phyloP scores from a whole-genome alignment of 805 yeast genomes.

The Scheffersomyces stipitis region DNA sequence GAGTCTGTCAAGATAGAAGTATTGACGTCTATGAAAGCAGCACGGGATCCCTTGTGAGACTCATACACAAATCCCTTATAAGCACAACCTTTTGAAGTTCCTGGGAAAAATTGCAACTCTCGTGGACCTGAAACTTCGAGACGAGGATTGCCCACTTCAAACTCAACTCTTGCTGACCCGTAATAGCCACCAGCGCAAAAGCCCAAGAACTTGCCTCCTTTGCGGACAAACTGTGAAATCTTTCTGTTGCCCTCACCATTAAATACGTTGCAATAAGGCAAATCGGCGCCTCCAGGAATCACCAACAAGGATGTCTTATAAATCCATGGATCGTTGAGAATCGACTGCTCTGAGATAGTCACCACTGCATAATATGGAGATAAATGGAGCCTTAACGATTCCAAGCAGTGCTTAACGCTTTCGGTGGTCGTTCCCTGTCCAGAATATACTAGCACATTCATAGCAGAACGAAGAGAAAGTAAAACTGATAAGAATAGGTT shows the following conservation, averaged over 20 bases:
- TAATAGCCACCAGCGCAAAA: constrained; percentile 96
- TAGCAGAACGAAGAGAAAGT: too few relatives aligned
- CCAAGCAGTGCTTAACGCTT: constrained; percentile 80
- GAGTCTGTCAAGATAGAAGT: constrained; percentile 25
- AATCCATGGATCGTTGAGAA: constrained; percentile 86
- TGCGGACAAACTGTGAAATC: constrained; percentile 62
- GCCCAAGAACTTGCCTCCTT: constrained; percentile 84
- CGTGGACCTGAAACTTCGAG: constrained; percentile 86
- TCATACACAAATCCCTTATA: constrained; percentile 78
- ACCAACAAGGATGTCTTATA: constrained; percentile 75
- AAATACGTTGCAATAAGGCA: constrained; percentile 74
- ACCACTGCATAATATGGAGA: constrained; percentile 89
- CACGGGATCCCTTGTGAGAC: constrained; percentile 72
- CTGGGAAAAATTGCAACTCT: constrained; percentile 81
- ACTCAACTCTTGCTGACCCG: constrained; percentile 72
- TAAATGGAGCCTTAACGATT: constrained; percentile 67
- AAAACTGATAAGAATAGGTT: too few relatives aligned
- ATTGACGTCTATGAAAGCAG: constrained; percentile 47
- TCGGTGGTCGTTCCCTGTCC: constrained; percentile 83
- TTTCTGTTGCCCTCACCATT: constrained; percentile 66
- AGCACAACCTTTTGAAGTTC: constrained; percentile 79
- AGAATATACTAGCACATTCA: constrained; percentile 37
- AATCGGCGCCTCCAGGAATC: constrained; percentile 96
- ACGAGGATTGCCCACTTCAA: constrained; percentile 67
- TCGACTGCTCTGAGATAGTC: constrained; percentile 59